A percentile compares a stretch with the other conserved stretches of the same genome.
These are phyloP conservation scores for Pilasporangium apinafurcum DNA, from an alignment of 352 stramenopile species.

Conservation along the genomic window DNA sequence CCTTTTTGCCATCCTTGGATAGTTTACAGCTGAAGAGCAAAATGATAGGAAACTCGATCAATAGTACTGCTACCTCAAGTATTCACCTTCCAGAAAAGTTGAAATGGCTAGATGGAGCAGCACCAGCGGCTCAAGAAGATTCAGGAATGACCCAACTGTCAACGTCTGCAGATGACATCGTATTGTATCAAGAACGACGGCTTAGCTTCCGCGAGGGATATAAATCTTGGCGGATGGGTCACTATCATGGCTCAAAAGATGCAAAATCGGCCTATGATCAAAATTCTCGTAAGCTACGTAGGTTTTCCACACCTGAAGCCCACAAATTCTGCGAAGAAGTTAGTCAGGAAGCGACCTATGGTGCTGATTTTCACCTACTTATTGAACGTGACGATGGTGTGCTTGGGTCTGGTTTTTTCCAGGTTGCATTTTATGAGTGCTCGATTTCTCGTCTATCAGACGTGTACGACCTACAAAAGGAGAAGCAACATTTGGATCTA, in stretches of 20 bases:
- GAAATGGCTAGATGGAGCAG: conserved; percentile 1
- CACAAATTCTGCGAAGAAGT: conserved; percentile 75
- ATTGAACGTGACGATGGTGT: conserved; percentile 47
- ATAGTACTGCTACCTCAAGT: not conserved
- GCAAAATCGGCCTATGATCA: conserved; percentile 50
- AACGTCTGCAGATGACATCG: conserved; percentile 77
- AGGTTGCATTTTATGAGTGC: conserved; percentile 85
- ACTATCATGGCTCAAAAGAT: conserved; percentile 66
- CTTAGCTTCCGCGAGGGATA: conserved; percentile 79
- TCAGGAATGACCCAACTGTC: conserved; percentile 25
- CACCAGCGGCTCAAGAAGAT: not conserved
- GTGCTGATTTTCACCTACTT: conserved; percentile 73
- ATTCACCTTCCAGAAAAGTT: not conserved
- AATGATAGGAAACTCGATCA: conserved; percentile 1
- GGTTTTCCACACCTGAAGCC: conserved; percentile 57
- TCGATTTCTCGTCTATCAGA: conserved; percentile 56
- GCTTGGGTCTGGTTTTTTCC: conserved; percentile 72
- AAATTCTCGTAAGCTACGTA: conserved; percentile 36
- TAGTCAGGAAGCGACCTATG: conserved; percentile 41
- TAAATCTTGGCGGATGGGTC: conserved; percentile 81
- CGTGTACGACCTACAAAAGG: conserved; percentile 21
- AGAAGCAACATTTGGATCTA: conserved; percentile 18
- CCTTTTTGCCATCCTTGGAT: conserved; percentile 71
- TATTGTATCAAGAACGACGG: conserved; percentile 75
- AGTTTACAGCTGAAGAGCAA: conserved; percentile 41